phyloP scores from a whole-genome alignment of 164 flowering plant species.

The Vitis rupestris region DNA sequence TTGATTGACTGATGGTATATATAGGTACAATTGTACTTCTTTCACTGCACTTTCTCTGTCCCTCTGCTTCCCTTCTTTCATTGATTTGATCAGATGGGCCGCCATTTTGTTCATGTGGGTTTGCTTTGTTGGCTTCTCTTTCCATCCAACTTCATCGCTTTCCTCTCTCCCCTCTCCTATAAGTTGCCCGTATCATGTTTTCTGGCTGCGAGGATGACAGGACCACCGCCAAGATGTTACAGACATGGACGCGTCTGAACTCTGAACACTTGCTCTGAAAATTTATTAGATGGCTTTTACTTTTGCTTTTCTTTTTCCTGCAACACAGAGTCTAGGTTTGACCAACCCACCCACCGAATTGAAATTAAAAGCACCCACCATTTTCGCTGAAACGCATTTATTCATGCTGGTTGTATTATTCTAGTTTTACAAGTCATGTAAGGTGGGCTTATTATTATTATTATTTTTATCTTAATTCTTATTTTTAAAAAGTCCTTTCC shows the following conservation, averaged over 20 bases:
- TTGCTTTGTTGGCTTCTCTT: neutral
- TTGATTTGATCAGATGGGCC: constrained; percentile 51
- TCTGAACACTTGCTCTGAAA: neutral
- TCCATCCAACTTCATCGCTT: constrained; percentile 1
- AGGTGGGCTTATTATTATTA: no score
- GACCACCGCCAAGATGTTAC: constrained; percentile 1
- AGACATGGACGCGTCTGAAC: constrained; percentile 14
- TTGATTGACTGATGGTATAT: constrained; percentile 35
- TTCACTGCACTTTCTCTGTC: neutral
- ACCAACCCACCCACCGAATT: constrained; percentile 12
- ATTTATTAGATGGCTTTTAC: constrained; percentile 21
- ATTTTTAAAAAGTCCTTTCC: no score
- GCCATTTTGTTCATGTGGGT: constrained; percentile 38
- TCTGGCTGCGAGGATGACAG: constrained; percentile 3
- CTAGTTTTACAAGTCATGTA: no score
- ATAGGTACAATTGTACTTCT: constrained; percentile 20
- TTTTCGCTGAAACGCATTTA: constrained; percentile 3
- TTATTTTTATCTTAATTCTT: no score
- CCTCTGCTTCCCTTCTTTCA: constrained; percentile 11
- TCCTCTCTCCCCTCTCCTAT: constrained; percentile 1
- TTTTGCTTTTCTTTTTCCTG: constrained; percentile 25
- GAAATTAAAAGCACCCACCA: constrained; percentile 10
- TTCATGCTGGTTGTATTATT: no score
- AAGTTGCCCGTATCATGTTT: neutral
- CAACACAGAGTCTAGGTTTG: constrained; percentile 19